Conservation (phyloP, 1,284 basidiomycete species). For the Golubevia sp. region DNA sequence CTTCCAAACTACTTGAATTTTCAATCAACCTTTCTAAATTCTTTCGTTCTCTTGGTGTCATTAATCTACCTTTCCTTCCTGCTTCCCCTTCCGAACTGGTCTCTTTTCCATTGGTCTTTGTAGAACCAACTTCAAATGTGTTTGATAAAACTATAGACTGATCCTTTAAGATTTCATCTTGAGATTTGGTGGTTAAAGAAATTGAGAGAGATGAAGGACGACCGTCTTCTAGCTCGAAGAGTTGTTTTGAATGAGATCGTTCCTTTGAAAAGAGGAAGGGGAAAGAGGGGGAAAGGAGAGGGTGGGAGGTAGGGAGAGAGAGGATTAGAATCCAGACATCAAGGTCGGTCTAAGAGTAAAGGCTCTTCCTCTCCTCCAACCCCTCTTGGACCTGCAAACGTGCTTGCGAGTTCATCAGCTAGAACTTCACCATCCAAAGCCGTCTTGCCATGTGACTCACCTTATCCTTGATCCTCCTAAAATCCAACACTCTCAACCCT, state of each 20-base stretch:
- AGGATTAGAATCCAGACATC: neutral
- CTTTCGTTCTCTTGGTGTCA: too few relatives aligned
- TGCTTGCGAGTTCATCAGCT: slow-evolving; percentile 2
- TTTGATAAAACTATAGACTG: too few relatives aligned
- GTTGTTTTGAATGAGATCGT: neutral
- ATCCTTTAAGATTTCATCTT: too few relatives aligned
- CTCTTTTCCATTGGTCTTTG: neutral
- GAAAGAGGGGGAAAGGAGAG: neutral
- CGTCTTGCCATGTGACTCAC: slow-evolving; percentile 65
- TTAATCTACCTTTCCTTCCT: too few relatives aligned
- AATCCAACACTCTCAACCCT: slow-evolving; percentile 88
- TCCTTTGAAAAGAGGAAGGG: slow-evolving; percentile 61
- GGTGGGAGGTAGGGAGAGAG: neutral
- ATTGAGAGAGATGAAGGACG: neutral
- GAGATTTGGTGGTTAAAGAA: neutral
- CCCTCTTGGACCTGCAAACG: slow-evolving; percentile 3
- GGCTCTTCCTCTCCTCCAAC: neutral
- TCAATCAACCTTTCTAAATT: too few relatives aligned
- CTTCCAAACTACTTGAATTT: too few relatives aligned
- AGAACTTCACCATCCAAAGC: neutral
- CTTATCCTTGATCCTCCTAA: slow-evolving; percentile 92
- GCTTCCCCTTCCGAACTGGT: too few relatives aligned
- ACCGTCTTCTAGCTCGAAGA: neutral
- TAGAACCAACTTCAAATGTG: too few relatives aligned
- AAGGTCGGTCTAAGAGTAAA: neutral